Conservation (phyloP, 371 early-diverging fungal genomes). For the Basidiobolus meristosporus region DNA sequence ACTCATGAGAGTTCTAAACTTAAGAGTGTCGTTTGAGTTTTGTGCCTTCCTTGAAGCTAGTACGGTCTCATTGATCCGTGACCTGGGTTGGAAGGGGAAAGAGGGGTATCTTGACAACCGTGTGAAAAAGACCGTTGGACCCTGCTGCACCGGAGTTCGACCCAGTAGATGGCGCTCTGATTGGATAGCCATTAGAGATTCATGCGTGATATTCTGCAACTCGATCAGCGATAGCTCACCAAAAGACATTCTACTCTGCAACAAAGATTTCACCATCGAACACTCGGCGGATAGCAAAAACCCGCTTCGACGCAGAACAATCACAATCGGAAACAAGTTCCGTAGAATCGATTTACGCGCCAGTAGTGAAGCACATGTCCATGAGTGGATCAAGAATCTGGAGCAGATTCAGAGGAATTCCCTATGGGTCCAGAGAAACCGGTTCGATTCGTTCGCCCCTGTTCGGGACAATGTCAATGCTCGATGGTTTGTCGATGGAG, state of each 20-base stretch:
- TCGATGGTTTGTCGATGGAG: conserved; percentile 63
- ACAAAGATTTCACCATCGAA: conserved; percentile 29
- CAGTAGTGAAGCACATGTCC: conserved; percentile 32
- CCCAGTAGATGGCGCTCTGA: conserved; percentile 26
- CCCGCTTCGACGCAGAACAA: conserved; percentile 15
- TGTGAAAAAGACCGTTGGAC: not conserved
- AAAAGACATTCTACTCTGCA: conserved; percentile 48
- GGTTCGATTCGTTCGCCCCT: conserved; percentile 67
- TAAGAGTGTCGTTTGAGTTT: conserved; percentile 44
- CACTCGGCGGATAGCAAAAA: conserved; percentile 5
- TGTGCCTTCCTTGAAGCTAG: conserved; percentile 67
- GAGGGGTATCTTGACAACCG: conserved; percentile 45
- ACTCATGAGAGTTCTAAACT: conserved; percentile 31
- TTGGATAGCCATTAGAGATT: conserved; percentile 64
- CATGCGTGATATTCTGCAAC: conserved; percentile 22
- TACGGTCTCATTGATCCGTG: conserved; percentile 45
- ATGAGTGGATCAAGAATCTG: conserved; percentile 42
- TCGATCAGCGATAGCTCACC: conserved; percentile 18
- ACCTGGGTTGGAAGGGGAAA: conserved; percentile 75
- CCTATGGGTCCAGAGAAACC: conserved; percentile 41
- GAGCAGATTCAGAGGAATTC: conserved; percentile 30
- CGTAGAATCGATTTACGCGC: conserved; percentile 47
- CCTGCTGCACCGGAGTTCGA: not conserved
- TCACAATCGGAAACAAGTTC: conserved; percentile 28
- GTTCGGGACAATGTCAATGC: conserved; percentile 41